Percentiles rank a stretch among this genome's conserved stretches.
Evolutionary conservation across 176 grass and related monocot genomes (phyloP).

Genomic region (Rhynchospora pubera): DNA sequence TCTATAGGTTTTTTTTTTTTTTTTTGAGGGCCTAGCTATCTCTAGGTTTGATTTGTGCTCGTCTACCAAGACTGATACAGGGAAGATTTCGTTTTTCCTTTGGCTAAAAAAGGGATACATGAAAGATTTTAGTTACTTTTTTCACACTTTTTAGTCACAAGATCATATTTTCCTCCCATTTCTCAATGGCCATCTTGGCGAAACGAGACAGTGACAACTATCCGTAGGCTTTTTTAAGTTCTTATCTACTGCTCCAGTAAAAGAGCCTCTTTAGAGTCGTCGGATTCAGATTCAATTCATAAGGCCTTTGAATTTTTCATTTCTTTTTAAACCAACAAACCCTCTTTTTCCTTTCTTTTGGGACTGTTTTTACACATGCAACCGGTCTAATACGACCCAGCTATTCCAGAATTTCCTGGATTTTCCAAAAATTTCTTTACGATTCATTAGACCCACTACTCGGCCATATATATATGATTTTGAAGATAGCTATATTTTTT

Average conservation of each 20-base stretch:
- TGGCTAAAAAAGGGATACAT: not conserved
- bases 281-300: too few species aligned
- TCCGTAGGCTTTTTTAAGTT: not conserved
- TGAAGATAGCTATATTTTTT: not conserved
- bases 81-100: not conserved
- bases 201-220: not conserved
- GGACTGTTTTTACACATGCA: not conserved
- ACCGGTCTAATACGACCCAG: not conserved
- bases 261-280: too few species aligned
- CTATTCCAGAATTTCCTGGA: not conserved
- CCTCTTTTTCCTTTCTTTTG: not conserved
- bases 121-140: not conserved
- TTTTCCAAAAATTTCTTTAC: not conserved
- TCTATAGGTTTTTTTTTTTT: slow-evolving; percentile 8
- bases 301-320: too few species aligned
- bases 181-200: not conserved
- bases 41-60: slow-evolving; percentile 8
- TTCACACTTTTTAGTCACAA: not conserved
- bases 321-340: too few species aligned
- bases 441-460: not conserved
- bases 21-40: too few species aligned
- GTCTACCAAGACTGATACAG: slow-evolving; percentile 8
- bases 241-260: too few species aligned
- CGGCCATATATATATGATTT: not conserved
- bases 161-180: not conserved